phyloP scores from a whole-genome alignment of 1,284 basidiomycete species.

The Serendipita sp. region DNA sequence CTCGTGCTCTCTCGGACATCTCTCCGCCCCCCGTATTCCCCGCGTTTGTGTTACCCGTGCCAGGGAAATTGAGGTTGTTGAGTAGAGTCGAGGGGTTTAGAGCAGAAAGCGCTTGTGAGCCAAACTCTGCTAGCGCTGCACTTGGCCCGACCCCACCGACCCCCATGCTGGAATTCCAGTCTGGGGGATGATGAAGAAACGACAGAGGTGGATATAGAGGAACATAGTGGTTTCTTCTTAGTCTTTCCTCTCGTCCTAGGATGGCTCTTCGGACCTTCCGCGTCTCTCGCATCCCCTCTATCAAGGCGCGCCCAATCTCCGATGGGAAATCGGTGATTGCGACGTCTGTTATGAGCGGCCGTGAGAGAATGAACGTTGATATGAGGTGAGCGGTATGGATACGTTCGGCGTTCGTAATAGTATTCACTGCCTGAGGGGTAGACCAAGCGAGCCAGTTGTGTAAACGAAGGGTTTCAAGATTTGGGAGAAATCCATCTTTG shows the following conservation, averaged over 20 bases:
- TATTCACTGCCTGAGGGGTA: not conserved
- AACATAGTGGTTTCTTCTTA: not conserved
- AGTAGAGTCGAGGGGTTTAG: not conserved
- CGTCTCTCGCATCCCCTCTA: not conserved
- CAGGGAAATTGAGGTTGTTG: not conserved
- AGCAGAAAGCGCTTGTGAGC: not conserved
- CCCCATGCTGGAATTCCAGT: not conserved
- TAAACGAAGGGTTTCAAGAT: not conserved
- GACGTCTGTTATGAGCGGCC: not conserved
- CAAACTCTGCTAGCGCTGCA: not conserved
- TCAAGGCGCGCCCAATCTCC: not conserved
- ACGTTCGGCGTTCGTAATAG: not conserved
- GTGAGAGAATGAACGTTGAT: not conserved
- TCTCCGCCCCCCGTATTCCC: not conserved
- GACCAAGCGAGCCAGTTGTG: constrained; percentile 4
- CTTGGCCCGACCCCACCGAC: not conserved
- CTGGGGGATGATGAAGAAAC: not conserved
- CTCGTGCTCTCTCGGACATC: not conserved
- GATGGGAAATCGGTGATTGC: not conserved
- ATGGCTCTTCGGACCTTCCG: not conserved
- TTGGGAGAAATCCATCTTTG: not conserved
- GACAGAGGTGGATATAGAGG: not conserved
- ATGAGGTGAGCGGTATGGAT: not conserved
- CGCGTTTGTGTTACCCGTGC: not conserved
- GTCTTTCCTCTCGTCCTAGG: not conserved